phyloP scores from a whole-genome alignment of 306 rosid species.

The Vigna unguiculata region DNA sequence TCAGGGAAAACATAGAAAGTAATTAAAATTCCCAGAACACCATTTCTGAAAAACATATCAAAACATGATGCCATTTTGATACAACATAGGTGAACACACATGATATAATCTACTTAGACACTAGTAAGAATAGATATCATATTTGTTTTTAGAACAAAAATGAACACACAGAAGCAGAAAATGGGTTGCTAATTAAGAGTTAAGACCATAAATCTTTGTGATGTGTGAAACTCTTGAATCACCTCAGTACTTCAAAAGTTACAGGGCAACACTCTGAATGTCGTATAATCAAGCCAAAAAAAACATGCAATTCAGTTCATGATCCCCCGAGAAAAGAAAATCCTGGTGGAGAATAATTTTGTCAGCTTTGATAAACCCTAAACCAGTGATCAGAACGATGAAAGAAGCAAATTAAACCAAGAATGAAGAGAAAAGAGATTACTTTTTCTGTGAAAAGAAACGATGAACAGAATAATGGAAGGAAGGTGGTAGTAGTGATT shows the following conservation, averaged over 20 bases:
- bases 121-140: not conserved
- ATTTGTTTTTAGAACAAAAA: not conserved
- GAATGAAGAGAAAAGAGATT: constrained; percentile 28
- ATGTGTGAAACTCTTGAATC: constrained; percentile 2
- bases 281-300: constrained; percentile 19
- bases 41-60: constrained; percentile 21
- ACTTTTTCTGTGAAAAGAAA: constrained; percentile 31
- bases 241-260: constrained; percentile 20
- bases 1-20: not conserved
- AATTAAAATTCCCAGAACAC: not conserved
- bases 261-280: not conserved
- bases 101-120: not conserved
- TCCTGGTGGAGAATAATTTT: not conserved
- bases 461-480: constrained; percentile 19
- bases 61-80: constrained; percentile 7
- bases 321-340: not conserved
- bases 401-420: not conserved
- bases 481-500: constrained; percentile 27
- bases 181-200: not conserved
- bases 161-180: not conserved
- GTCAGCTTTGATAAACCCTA: not conserved
- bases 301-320: constrained; percentile 7
- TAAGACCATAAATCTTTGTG: not conserved
- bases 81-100: not conserved
- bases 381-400: not conserved